phyloP scores from a whole-genome alignment of 2,329 filamentous ascomycete genomes.

The Colletotrichum scovillei region DNA sequence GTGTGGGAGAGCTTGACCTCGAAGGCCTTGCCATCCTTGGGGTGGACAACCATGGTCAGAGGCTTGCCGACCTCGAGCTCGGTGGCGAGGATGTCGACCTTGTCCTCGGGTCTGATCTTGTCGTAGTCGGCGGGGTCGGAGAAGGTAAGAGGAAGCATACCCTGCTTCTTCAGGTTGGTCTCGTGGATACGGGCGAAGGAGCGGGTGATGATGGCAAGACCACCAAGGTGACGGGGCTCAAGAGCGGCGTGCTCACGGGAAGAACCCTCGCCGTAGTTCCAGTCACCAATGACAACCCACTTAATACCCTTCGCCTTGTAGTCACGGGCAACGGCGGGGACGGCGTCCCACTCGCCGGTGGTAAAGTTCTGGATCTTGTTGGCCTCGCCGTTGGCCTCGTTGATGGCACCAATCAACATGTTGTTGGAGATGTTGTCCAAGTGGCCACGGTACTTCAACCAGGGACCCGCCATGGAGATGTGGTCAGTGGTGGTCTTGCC shows the following conservation, averaged over 20 bases:
- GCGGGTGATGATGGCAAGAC: conserved; percentile 94
- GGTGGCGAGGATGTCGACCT: conserved; percentile 88
- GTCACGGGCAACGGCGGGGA: conserved; percentile 94
- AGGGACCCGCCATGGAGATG: conserved; percentile 96
- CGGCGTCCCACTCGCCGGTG: conserved; percentile 85
- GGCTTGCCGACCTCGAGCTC: conserved; percentile 93
- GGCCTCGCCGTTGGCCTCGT: conserved; percentile 93
- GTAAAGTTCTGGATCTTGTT: conserved; percentile 97
- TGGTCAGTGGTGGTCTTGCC: conserved; percentile 98
- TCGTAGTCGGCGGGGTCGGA: conserved; percentile 96
- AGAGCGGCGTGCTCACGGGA: conserved; percentile 99
- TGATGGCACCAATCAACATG: conserved; percentile 98
- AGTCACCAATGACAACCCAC: conserved; percentile 99
- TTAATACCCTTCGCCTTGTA: conserved; percentile 97
- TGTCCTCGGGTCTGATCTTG: conserved; percentile 93
- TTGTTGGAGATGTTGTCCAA: conserved; percentile 99
- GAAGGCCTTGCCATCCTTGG: conserved; percentile 82
- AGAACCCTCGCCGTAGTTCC: conserved; percentile 98
- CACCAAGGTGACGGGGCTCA: conserved; percentile 96
- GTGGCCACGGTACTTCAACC: conserved; percentile 99
- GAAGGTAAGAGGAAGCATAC: conserved; percentile 99
- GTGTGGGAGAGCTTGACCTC: conserved; percentile 91
- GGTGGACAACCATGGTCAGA: conserved; percentile 90
- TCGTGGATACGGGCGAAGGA: conserved; percentile 99
- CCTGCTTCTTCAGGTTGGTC: conserved; percentile 99